A percentile compares a stretch with the other conserved stretches of the same genome.
Conservation (phyloP, 441 rosid species). For the Adansonia gregorii region DNA sequence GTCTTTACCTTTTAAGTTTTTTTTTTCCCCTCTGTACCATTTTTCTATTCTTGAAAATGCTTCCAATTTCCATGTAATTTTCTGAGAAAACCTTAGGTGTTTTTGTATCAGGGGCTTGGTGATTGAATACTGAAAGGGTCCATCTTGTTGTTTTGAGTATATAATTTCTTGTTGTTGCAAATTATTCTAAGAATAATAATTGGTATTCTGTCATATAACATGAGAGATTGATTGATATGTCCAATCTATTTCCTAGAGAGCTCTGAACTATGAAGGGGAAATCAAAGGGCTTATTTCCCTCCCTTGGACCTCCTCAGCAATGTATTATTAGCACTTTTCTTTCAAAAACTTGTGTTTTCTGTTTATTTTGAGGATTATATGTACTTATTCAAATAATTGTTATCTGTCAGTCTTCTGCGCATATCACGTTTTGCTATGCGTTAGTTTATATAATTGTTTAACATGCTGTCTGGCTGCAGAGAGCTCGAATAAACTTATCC, state of each 20-base stretch:
- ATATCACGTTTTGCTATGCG: neutral
- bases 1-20: neutral
- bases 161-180: neutral
- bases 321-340: neutral
- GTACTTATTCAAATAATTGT: neutral
- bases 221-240: neutral
- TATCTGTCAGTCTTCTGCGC: neutral
- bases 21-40: neutral
- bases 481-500: conserved; percentile 46
- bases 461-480: conserved; percentile 33
- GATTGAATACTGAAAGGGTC: neutral
- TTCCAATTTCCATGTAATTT: neutral
- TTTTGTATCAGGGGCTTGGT: neutral
- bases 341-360: neutral
- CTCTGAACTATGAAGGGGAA: neutral
- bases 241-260: neutral
- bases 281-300: neutral
- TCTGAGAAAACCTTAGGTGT: neutral
- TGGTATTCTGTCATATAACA: conserved; percentile 11
- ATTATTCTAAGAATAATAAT: neutral
- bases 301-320: too few species aligned
- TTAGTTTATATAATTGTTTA: conserved; percentile 15
- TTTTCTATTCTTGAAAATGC: neutral
- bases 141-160: neutral
- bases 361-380: neutral